These are phyloP conservation scores for Jackrogersella minutella DNA, from an alignment of 495 filamentous ascomycete genomes.

Conservation along the genomic window DNA sequence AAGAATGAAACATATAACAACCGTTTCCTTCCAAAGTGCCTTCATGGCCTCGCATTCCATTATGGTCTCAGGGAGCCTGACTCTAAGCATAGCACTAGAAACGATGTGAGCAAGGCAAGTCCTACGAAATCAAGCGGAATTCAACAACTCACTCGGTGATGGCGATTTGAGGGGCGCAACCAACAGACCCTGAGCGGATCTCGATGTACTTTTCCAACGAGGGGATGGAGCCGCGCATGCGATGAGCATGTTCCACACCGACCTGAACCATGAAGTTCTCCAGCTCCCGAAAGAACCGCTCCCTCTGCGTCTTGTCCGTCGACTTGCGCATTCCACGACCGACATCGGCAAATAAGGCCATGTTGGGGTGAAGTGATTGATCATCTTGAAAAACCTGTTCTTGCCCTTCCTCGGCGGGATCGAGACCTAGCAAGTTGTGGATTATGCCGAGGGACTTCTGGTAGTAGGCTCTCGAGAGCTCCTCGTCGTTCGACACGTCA, in stretches of 20 bases:
- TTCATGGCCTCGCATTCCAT: conserved; percentile 40
- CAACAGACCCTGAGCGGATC: conserved; percentile 42
- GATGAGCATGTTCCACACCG: conserved; percentile 35
- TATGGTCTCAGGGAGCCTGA: conserved; percentile 40
- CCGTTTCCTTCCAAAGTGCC: conserved; percentile 40
- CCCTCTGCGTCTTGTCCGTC: conserved; percentile 35
- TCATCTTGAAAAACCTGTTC: conserved; percentile 3
- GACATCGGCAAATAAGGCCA: conserved; percentile 40
- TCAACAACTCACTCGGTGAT: conserved; percentile 40
- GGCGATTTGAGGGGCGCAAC: conserved; percentile 42
- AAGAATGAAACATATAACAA: conserved; percentile 42
- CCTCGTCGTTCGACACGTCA: conserved; percentile 37
- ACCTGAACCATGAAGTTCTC: conserved; percentile 44
- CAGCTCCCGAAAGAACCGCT: conserved; percentile 41
- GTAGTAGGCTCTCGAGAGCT: conserved; percentile 40
- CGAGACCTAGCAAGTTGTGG: conserved; percentile 33
- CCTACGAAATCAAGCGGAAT: not conserved
- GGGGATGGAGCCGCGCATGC: conserved; percentile 38
- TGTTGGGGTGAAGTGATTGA: conserved; percentile 31
- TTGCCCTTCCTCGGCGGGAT: not conserved
- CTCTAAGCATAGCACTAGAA: conserved; percentile 39
- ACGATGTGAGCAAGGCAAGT: conserved; percentile 5
- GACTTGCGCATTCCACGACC: conserved; percentile 24
- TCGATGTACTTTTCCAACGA: conserved; percentile 37
- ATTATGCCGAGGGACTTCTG: conserved; percentile 37